A percentile compares a stretch with the other conserved stretches of the same genome.
Evolutionary conservation across 192 early-diverging fungal genomes (phyloP).

Genomic region (Coemansia asiatica): DNA sequence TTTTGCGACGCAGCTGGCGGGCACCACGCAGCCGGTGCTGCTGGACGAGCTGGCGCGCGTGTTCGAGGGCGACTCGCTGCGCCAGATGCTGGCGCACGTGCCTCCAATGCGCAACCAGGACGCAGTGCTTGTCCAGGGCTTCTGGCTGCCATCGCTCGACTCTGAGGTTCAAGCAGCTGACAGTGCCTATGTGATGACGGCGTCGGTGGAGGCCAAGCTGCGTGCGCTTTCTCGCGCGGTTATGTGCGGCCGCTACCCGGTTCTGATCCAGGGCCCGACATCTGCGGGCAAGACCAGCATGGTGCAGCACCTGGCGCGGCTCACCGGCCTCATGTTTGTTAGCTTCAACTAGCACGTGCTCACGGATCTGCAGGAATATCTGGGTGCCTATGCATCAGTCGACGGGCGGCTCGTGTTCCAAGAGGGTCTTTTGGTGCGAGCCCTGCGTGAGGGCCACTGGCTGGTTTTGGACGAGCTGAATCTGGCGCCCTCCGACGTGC

Average conservation of each 20-base stretch:
- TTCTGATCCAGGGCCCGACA: conserved; percentile 97
- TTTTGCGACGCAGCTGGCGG: conserved; percentile 85
- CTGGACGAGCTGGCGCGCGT: conserved; percentile 29
- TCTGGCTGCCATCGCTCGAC: conserved; percentile 74
- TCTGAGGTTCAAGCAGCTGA: conserved; percentile 27
- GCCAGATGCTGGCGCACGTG: conserved; percentile 30
- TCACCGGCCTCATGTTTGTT: conserved; percentile 91
- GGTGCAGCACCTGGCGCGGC: conserved; percentile 92
- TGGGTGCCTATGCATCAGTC: conserved; percentile 89
- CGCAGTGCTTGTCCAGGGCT: conserved; percentile 78
- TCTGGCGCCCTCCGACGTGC: conserved; percentile 95
- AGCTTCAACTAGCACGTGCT: conserved; percentile 99
- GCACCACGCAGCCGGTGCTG: conserved; percentile 61
- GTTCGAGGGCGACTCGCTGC: conserved; percentile 27
- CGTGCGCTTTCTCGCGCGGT: conserved; percentile 85
- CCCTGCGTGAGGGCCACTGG: conserved; percentile 93
- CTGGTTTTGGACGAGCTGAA: conserved; percentile 98
- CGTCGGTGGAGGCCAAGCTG: conserved; percentile 85
- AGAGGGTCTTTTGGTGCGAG: conserved; percentile 93
- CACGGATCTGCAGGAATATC: conserved; percentile 97
- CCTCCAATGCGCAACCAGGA: conserved; percentile 22
- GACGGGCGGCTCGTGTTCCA: conserved; percentile 89
- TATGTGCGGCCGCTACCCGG: conserved; percentile 86
- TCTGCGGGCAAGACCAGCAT: conserved; percentile 98
- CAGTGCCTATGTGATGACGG: conserved; percentile 76